phyloP scores from a whole-genome alignment of 2,329 filamentous ascomycete species.

The Penicillium sp. region DNA sequence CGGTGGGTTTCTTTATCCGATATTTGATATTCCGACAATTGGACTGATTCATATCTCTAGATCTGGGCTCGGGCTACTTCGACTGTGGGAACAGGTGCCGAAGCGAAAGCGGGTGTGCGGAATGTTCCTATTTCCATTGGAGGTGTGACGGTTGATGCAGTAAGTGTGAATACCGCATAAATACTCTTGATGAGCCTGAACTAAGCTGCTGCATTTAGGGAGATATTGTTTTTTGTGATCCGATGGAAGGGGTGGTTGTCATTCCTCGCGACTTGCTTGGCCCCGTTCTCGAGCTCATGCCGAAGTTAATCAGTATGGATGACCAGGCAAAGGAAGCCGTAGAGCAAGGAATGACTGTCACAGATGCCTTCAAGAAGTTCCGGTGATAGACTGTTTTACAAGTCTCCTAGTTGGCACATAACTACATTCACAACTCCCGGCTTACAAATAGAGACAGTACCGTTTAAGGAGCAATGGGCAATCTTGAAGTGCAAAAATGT shows the following conservation, averaged over 20 bases:
- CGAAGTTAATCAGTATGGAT: conserved; percentile 53
- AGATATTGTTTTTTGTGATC: conserved; percentile 69
- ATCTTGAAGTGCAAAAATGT: conserved; percentile 5
- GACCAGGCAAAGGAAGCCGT: conserved; percentile 65
- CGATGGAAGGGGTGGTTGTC: conserved; percentile 66
- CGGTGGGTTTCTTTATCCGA: conserved; percentile 45
- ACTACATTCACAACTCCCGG: no score
- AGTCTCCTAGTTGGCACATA: no score
- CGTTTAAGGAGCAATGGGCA: neutral
- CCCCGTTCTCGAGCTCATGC: conserved; percentile 61
- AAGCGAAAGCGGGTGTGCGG: conserved; percentile 42
- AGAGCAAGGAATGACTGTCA: conserved; percentile 59
- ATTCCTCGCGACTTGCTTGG: conserved; percentile 63
- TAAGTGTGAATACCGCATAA: conserved; percentile 20
- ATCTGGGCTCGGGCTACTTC: conserved; percentile 46
- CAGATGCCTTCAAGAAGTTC: conserved; percentile 65
- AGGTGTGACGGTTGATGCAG: conserved; percentile 43
- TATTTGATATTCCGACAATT: neutral
- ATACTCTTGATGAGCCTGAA: neutral
- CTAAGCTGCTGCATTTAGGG: conserved; percentile 41
- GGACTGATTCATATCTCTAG: conserved; percentile 26
- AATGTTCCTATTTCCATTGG: conserved; percentile 42
- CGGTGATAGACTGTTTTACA: conserved; percentile 23
- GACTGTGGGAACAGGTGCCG: conserved; percentile 46
- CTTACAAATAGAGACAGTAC: neutral